Evolutionary conservation across 2,329 filamentous ascomycete genomes (phyloP).

Genomic region (Ceratocystis cacaofunesta): DNA sequence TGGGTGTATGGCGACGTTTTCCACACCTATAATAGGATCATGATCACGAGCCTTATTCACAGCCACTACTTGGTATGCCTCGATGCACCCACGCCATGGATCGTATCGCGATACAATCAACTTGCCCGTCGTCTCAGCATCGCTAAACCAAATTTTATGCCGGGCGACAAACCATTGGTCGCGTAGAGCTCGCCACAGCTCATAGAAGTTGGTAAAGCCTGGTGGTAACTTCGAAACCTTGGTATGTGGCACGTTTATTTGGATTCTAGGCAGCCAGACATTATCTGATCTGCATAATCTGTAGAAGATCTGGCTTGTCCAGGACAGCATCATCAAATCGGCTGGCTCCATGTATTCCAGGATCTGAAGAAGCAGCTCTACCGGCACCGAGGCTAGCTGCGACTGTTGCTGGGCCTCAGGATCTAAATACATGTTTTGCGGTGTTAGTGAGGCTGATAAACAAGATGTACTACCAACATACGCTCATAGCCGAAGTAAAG

Average conservation of each 20-base stretch:
- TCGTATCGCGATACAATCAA: slow-evolving; percentile 67
- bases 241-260: slow-evolving; percentile 47
- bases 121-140: slow-evolving; percentile 57
- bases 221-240: slow-evolving; percentile 32
- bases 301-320: slow-evolving; percentile 47
- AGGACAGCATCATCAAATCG: slow-evolving; percentile 46
- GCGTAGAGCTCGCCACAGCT: slow-evolving; percentile 4
- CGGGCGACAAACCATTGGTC: slow-evolving; percentile 66
- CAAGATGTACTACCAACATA: not conserved
- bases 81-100: slow-evolving; percentile 55
- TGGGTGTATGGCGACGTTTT: slow-evolving; percentile 42
- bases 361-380: slow-evolving; percentile 62
- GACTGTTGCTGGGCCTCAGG: not conserved
- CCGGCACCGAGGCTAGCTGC: slow-evolving; percentile 43
- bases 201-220: not conserved
- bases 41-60: slow-evolving; percentile 25
- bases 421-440: not conserved
- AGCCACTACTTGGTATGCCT: slow-evolving; percentile 63
- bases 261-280: slow-evolving; percentile 57
- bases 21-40: not conserved
- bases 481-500: not conserved
- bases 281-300: slow-evolving; percentile 48
- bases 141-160: slow-evolving; percentile 74
- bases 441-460: not conserved
- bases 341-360: slow-evolving; percentile 48